These are phyloP conservation scores for Artomyces pyxidatus DNA, from an alignment of 768 basidiomycete genomes.

Conservation along the genomic window DNA sequence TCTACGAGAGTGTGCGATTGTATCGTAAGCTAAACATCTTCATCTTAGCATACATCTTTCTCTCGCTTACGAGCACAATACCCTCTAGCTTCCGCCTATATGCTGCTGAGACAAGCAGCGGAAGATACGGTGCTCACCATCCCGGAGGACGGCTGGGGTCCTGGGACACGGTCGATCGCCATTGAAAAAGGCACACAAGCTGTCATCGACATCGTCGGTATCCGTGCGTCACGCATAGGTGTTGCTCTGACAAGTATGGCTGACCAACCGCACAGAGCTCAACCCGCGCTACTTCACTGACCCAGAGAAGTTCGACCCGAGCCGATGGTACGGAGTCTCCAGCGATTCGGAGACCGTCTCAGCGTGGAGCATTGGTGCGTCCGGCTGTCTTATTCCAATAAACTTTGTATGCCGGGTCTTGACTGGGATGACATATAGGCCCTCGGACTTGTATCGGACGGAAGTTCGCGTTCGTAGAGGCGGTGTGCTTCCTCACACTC, in stretches of 20 bases:
- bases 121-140: constrained; percentile 19
- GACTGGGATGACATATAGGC: constrained; percentile 24
- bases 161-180: constrained; percentile 13
- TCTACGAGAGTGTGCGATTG: constrained; percentile 26
- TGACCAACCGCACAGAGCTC: constrained; percentile 22
- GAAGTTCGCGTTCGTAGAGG: constrained; percentile 46
- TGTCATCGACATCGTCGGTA: constrained; percentile 23
- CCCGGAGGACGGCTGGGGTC: constrained; percentile 8
- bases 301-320: constrained; percentile 28
- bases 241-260: neutral
- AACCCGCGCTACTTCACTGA: constrained; percentile 28
- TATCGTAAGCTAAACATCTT: constrained; percentile 21
- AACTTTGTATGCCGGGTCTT: too few species aligned
- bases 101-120: constrained; percentile 22
- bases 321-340: constrained; percentile 28
- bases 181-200: constrained; percentile 20
- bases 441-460: constrained; percentile 46
- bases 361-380: constrained; percentile 16
- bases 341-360: constrained; percentile 8
- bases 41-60: neutral
- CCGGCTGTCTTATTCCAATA: neutral
- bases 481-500: constrained; percentile 43
- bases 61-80: too few species aligned
- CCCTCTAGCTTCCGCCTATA: constrained; percentile 20
- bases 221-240: constrained; percentile 17